Percentiles rank a stretch among this genome's conserved stretches.
These are phyloP conservation scores for Posidonia australis DNA, from an alignment of 106 monocot species.

Conservation along the genomic window DNA sequence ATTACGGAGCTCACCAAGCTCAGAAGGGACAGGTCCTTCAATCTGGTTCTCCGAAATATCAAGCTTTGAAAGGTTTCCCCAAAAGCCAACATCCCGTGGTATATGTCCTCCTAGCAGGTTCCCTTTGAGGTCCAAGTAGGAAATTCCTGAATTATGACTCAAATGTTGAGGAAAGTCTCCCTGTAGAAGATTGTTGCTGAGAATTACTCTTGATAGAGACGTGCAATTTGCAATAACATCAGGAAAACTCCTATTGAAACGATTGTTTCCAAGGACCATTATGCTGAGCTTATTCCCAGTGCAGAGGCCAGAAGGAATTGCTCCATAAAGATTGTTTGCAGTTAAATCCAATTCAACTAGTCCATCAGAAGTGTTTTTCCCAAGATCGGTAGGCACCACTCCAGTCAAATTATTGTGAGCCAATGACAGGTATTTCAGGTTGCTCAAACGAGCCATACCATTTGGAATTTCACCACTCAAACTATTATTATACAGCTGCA, in stretches of 20 bases:
- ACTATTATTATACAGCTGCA: conserved; percentile 40
- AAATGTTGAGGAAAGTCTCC: conserved; percentile 35
- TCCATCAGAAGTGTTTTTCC: conserved; percentile 20
- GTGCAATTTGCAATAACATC: conserved; percentile 26
- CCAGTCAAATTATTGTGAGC: conserved; percentile 55
- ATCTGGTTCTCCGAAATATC: conserved; percentile 52
- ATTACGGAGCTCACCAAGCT: conserved; percentile 38
- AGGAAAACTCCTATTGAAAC: conserved; percentile 47
- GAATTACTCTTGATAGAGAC: conserved; percentile 39
- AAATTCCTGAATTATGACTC: conserved; percentile 25
- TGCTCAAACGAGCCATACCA: conserved; percentile 33
- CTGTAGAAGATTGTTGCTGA: conserved; percentile 33
- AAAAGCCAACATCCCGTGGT: conserved; percentile 25
- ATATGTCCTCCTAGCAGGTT: conserved; percentile 48
- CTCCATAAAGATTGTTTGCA: conserved; percentile 41
- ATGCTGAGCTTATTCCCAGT: conserved; percentile 28
- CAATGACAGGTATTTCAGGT: conserved; percentile 31
- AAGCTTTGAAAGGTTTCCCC: conserved; percentile 52
- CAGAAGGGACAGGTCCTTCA: conserved; percentile 39
- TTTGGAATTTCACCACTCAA: conserved; percentile 32
- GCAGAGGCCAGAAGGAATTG: conserved; percentile 49
- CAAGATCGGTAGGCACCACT: conserved; percentile 41
- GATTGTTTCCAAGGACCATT: conserved; percentile 42
- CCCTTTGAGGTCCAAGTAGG: conserved; percentile 49
- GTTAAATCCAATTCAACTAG: conserved; percentile 47